A percentile compares a stretch with the other conserved stretches of the same genome.
Conservation (phyloP, 495 filamentous ascomycete genomes). For the Lichenothelia convexa region DNA sequence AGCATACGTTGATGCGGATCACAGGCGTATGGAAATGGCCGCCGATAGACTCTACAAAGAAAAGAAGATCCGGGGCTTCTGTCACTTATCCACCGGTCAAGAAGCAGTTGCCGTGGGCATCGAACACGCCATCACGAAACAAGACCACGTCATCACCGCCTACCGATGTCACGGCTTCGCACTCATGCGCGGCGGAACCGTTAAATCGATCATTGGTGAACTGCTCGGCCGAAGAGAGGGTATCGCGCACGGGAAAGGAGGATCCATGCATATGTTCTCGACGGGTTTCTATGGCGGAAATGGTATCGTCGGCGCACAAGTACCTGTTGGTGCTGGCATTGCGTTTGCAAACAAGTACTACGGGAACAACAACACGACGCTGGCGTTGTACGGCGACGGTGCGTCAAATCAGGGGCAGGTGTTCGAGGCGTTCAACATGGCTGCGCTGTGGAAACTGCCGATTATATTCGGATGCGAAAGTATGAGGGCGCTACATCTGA, state of each 20-base stretch:
- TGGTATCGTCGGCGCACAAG: constrained; percentile 96
- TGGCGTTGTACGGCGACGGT: constrained; percentile 92
- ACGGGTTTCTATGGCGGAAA: constrained; percentile 97
- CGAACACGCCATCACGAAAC: constrained; percentile 80
- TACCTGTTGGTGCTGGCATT: constrained; percentile 90
- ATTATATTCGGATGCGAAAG: constrained; percentile 95
- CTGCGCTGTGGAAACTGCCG: constrained; percentile 94
- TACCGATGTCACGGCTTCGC: constrained; percentile 99
- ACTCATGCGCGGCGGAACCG: constrained; percentile 81
- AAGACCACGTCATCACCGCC: constrained; percentile 89
- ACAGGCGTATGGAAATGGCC: constrained; percentile 97
- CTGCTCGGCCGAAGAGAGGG: constrained; percentile 85
- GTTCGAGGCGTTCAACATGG: constrained; percentile 99
- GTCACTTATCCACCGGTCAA: constrained; percentile 92
- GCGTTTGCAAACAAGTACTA: constrained; percentile 95
- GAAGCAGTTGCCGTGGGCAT: constrained; percentile 95
- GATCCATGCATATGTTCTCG: constrained; percentile 99
- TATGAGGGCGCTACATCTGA: constrained; percentile 20
- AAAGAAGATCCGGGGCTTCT: constrained; percentile 99
- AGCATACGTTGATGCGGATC: no score
- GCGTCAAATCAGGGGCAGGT: constrained; percentile 98
- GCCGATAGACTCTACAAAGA: constrained; percentile 96
- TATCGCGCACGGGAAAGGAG: constrained; percentile 96
- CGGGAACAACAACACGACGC: constrained; percentile 61
- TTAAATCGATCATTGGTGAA: constrained; percentile 91